Base-by-base conservation (phyloP, 768 basidiomycete genomes). In the Mycena metata region DNA sequence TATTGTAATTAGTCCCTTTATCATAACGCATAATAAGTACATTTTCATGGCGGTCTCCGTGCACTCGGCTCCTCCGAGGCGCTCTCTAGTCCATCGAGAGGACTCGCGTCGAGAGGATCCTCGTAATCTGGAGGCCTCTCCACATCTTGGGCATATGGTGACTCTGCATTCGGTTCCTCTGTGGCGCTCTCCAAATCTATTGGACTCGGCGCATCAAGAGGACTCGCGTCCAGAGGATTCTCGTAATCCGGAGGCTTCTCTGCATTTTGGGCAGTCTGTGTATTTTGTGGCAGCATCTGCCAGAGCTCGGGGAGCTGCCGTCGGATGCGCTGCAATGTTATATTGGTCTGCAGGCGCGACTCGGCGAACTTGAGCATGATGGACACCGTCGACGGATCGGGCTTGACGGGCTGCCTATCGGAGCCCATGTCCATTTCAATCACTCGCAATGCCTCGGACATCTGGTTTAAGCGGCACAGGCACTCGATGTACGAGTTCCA, bases 401-500 rank as follows among this genome's bases (percentile, higher is more conserved):
- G 89, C 47, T 79, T 73, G 13, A 87, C 77, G 7, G 81, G 83
- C 60, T 79, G 78, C 33, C 79, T 76, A 4, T 77, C 64, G 62
- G 83, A 80, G 23, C 82, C 83, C 90, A 96, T 94, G 69, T 90
- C 87, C 64, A 86, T 58, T 66, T 91, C 90, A 21, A 91, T 83
- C 19, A 88, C 81, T 74, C 85, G 85, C 47, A 89, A 76, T 1
- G 94, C 96, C 24, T 93, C 91, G 23, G 89, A 85, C 36, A 94
- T 72, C 72, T 83, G 82, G 11, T 88, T 86, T 52, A 89, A 76
- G 24, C 95, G 86, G 73, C 93, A 94, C n/a, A 97, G 84, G 75
- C 92, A 94, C 78, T 98, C 96, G 21, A 98, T 77, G 83, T 90
- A 94, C 0, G 89, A 85, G 65, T 93, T 89, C 93, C 95, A 96